A percentile compares a stretch with the other conserved stretches of the same genome.
These are phyloP conservation scores for Canavalia gladiata DNA, from an alignment of 306 rosid species.

Conservation along the genomic window DNA sequence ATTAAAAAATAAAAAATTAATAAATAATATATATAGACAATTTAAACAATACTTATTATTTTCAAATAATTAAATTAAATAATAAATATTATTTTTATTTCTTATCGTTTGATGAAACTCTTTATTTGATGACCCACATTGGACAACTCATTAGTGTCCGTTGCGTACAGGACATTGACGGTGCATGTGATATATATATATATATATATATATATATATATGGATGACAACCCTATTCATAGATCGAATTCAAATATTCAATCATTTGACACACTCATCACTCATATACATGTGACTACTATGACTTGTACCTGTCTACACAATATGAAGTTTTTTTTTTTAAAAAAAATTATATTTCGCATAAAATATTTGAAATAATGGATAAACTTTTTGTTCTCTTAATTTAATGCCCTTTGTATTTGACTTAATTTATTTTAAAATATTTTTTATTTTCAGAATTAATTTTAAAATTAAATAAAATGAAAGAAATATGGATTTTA, in stretches of 20 bases:
- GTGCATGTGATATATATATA: neutral
- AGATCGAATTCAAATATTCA: neutral
- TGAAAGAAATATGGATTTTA: too few relatives aligned
- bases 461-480: too few relatives aligned
- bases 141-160: constrained; percentile 5
- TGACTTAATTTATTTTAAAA: too few relatives aligned
- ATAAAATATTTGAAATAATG: constrained; percentile 3
- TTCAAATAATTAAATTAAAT: neutral
- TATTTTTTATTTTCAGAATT: too few relatives aligned
- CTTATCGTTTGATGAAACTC: neutral
- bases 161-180: neutral
- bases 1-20: neutral
- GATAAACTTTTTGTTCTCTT: neutral
- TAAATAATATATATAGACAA: neutral
- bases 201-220: neutral
- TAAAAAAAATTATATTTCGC: neutral
- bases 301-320: neutral
- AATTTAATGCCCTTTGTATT: neutral
- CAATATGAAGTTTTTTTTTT: neutral
- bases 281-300: neutral
- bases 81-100: neutral
- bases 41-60: neutral
- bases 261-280: neutral
- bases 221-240: neutral
- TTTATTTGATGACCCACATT: too few relatives aligned